Conservation (phyloP, 345 rosid genomes). For the Gossypium arboreum region DNA sequence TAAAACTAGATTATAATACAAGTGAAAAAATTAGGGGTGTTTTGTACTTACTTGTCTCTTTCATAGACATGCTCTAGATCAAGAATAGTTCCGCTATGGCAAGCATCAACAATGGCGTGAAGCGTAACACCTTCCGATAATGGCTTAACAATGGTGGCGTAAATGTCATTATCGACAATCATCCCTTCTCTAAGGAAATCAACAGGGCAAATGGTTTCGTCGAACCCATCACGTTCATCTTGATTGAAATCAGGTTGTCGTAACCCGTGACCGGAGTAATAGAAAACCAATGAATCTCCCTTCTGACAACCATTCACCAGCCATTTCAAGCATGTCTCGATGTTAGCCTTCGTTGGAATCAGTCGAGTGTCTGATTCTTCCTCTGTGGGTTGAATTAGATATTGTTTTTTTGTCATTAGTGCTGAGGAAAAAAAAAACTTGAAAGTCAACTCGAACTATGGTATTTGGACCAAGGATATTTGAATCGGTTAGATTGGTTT, state of each 20-base stretch:
- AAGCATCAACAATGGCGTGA: not conserved
- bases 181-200: constrained; percentile 46
- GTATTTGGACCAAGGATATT: no score
- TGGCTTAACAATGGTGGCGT: constrained; percentile 1
- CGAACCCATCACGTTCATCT: constrained; percentile 57
- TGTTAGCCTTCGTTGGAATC: constrained; percentile 49
- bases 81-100: constrained; percentile 20
- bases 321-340: constrained; percentile 39
- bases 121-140: not conserved
- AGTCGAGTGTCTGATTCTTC: constrained; percentile 26
- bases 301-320: constrained; percentile 38
- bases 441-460: no score
- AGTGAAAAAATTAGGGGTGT: not conserved
- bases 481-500: no score
- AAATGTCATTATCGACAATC: constrained; percentile 30
- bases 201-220: constrained; percentile 55
- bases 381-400: constrained; percentile 23
- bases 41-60: constrained; percentile 24
- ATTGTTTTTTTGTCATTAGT: not conserved
- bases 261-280: constrained; percentile 58
- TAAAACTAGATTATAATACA: no score
- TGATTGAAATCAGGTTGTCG: constrained; percentile 36
- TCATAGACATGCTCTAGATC: constrained; percentile 45
- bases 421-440: no score
- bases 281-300: constrained; percentile 52